Evolutionary conservation across 2,329 filamentous ascomycete genomes (phyloP).

Genomic region (Akanthomyces lecanii): DNA sequence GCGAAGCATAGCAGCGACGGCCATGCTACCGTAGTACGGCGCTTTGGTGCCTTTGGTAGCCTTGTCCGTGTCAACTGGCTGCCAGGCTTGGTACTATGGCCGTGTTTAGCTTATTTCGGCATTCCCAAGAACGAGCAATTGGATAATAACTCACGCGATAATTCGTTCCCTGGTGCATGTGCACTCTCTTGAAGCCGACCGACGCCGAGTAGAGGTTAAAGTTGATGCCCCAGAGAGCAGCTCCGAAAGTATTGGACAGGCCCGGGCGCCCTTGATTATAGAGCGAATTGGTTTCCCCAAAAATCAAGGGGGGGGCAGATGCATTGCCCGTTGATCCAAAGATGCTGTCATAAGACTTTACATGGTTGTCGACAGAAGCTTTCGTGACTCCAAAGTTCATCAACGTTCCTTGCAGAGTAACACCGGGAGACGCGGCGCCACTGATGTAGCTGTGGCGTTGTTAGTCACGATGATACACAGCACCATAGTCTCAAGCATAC

Average conservation of each 20-base stretch:
- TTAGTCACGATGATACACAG: slow-evolving; percentile 3
- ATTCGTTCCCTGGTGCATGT: slow-evolving; percentile 62
- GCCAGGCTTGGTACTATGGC: slow-evolving; percentile 52
- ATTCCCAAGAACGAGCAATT: background rate
- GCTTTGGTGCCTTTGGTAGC: slow-evolving; percentile 55
- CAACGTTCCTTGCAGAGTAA: slow-evolving; percentile 58
- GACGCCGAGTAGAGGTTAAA: slow-evolving; percentile 57
- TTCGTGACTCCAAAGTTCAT: slow-evolving; percentile 59
- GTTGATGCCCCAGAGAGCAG: slow-evolving; percentile 62
- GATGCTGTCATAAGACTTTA: slow-evolving; percentile 43
- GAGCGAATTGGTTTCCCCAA: slow-evolving; percentile 60
- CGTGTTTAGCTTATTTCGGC: background rate
- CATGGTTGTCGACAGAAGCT: slow-evolving; percentile 43
- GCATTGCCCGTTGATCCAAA: slow-evolving; percentile 18
- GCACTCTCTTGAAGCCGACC: slow-evolving; percentile 51
- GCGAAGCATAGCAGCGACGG: slow-evolving; percentile 33
- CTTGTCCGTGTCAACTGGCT: slow-evolving; percentile 49
- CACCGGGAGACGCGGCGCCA: slow-evolving; percentile 53
- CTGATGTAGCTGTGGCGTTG: slow-evolving; percentile 52
- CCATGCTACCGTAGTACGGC: slow-evolving; percentile 57
- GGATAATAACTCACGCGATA: slow-evolving; percentile 41
- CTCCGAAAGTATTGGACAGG: slow-evolving; percentile 61
- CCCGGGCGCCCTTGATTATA: slow-evolving; percentile 59
- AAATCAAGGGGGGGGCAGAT: slow-evolving; percentile 45
- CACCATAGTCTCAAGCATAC: background rate